Evolutionary conservation across 306 rosid genomes (phyloP), one percentile per base, ranked within the genome.

Genomic region (Ceratonia siliqua): DNA sequence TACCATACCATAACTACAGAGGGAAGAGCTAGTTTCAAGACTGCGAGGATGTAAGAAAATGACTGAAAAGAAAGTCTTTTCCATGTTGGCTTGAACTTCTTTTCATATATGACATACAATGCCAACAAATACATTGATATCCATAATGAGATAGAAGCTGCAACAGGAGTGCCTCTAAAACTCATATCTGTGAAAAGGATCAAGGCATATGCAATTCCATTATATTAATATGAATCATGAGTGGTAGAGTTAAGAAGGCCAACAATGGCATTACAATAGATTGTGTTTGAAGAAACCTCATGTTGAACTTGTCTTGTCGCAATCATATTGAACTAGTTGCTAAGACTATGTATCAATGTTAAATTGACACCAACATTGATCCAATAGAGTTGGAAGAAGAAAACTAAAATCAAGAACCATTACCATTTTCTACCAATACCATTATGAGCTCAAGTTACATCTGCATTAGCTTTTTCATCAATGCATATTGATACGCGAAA

Each of bases 1-100:
- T 75, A 88, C 94, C 97, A 90, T 14, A 87, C 85, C 96, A 88
- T 90, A 30, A 86, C 87, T 0, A 91, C 90, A n/a, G 94, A 92
- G 14, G 94, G 89, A n/a, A 92, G 41, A 58, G 94, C 87, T 9
- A 92, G 88, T 85, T 81, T 92, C 64, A 92, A 66, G 73, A 72
- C 74, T 6, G 74, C 46, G 8, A 85, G 6, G 28, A 92, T 25
- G 2, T 72, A 82, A 68, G 18, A 1, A 39, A 90, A 75, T 2
- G 92, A 78, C 14, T 86, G 80, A 12, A 30, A 11, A 27, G 98
- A 88, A 82, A 92, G 84, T 17, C 94, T 96, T 21, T 38, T 62
- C 96, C 94, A 92, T 10, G 98, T 92, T 9, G 41, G 76, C 72
- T 85, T 63, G 78, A 88, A 84, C 41, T 81, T 83, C 68, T 77